Base-by-base conservation (phyloP, 176 grass and related monocot genomes). In the Oryza meyeriana region DNA sequence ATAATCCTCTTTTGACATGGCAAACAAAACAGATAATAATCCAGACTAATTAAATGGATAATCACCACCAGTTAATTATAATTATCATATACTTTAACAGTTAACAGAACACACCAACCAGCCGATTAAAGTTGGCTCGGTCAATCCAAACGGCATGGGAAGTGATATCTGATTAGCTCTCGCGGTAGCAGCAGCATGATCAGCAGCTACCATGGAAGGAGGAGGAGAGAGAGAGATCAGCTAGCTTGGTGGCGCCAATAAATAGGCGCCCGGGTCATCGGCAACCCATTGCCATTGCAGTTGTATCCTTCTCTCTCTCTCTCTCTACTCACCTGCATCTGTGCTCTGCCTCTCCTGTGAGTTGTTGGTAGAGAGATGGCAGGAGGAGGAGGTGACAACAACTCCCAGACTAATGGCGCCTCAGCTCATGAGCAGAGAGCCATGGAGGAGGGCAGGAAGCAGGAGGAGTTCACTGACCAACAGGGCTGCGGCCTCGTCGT, bases 391-490 rank as follows among this genome's bases (percentile, higher is more conserved):
- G 89, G 80, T 1, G 85, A 88, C n/a, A 63, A 63, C 70, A 64
- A 50, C 70, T 38, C 80, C 10, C 55, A 80, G 67, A 42, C 78
- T 36, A 91, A 81, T 20, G 85, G 82, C 16, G 5, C 12, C 50
- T 55, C 50, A 71, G 72, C 2, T 61, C 71, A 71, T 1, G 81
- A 81, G 32, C 70, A 73, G 89, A 80, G 89, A 52, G 85, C 80
- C 85, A 88, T 87, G 89, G 86, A 91, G 78, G 89, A 91, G 27
- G 86, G 89, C 9, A 38, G 72, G 77, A 85, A 78, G 78, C 50
- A 84, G 13, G 75, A 81, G 66, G 65, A 18, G 22, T 59, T 24
- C 27, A 40, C 20, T 2, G 73, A 88, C 42, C 81, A 85, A n/a
- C 85, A 61, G 47, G 72, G 75, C 8, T 87, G 89, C 55, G 29